Evolutionary conservation across 2,329 filamentous ascomycete genomes (phyloP), one percentile per base, ranked within the genome.

Genomic region (Fusarium equiseti): DNA sequence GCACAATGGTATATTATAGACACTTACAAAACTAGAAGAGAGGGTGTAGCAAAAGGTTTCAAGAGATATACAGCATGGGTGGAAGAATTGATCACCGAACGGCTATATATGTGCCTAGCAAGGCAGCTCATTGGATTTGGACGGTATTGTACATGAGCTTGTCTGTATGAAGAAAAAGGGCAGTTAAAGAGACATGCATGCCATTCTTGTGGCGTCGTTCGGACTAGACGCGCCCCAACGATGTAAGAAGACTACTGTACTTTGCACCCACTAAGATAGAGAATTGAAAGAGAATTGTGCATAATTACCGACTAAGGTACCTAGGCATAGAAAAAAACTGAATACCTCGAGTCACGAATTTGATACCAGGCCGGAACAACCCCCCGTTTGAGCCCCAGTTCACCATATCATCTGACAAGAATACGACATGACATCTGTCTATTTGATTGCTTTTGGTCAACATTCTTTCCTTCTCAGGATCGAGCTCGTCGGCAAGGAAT

Each of bases 161-260:
- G 38, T 44, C 26, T 57, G 13, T 51, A 45, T 46, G 31, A 51
- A 59, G 18, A 55, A 52, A 59, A 59, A 24, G 44, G 46, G 50
- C 20, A 35, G 27, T 8, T 18, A n/a, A 43, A 56, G 29, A 51
- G 54, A 49, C 31, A 57, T 58, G 49, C 42, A 50, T 32, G 22
- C 20, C 35, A 60, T 68, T 51, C 46, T 48, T 38, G 51, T 68
- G 51, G 59, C 55, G 55, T 58, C 50, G 24, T 48, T 32, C 57
- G 50, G 51, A 40, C 46, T 54, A 62, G 57, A 72, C 24, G 65
- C 65, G 68, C 55, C 43, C 68, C 68, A 71, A 66, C 52, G 64
- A 72, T 20, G 43, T 38, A 22, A 31, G 52, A 52, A 55, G 43
- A 57, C 45, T 46, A 52, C 18, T 20, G 42, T 46, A 52, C 18